phyloP scores from a whole-genome alignment of 179 eudicot species.

The Drosera spatulata region DNA sequence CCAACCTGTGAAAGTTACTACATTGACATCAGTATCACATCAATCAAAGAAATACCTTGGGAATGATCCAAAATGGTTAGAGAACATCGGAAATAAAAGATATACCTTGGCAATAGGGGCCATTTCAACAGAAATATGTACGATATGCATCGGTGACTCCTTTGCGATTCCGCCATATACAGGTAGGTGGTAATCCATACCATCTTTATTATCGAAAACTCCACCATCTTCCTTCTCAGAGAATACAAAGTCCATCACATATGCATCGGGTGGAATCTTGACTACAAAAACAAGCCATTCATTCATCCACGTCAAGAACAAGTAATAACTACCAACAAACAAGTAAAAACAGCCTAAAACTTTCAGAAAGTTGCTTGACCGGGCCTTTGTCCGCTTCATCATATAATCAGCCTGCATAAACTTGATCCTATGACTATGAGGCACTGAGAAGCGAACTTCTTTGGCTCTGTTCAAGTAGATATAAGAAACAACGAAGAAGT shows the following conservation, averaged over 20 bases:
- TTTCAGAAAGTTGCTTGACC: too few species aligned
- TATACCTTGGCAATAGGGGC: conserved; percentile 97
- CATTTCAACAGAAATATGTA: conserved; percentile 97
- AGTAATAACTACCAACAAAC: neutral
- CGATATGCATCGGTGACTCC: conserved; percentile 97
- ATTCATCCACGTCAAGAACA: conserved; percentile 7
- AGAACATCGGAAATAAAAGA: neutral
- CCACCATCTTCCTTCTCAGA: conserved; percentile 94
- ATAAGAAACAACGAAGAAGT: neutral
- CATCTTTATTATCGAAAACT: conserved; percentile 70
- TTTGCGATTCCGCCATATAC: conserved; percentile 77
- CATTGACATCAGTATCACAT: neutral
- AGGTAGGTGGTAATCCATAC: conserved; percentile 94
- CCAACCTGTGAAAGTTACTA: conserved; percentile 58
- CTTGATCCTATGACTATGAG: too few species aligned
- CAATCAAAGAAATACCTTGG: neutral
- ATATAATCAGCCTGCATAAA: too few species aligned
- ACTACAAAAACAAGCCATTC: conserved; percentile 34
- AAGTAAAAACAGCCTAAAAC: neutral
- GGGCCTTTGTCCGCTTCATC: too few species aligned
- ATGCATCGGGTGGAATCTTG: conserved; percentile 97
- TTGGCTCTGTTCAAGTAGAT: neutral
- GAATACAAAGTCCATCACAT: conserved; percentile 97
- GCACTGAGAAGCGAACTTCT: neutral
- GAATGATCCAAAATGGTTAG: too few species aligned